Evolutionary conservation across 2,329 filamentous ascomycete genomes (phyloP).

Genomic region (Coniochaeta sp.): DNA sequence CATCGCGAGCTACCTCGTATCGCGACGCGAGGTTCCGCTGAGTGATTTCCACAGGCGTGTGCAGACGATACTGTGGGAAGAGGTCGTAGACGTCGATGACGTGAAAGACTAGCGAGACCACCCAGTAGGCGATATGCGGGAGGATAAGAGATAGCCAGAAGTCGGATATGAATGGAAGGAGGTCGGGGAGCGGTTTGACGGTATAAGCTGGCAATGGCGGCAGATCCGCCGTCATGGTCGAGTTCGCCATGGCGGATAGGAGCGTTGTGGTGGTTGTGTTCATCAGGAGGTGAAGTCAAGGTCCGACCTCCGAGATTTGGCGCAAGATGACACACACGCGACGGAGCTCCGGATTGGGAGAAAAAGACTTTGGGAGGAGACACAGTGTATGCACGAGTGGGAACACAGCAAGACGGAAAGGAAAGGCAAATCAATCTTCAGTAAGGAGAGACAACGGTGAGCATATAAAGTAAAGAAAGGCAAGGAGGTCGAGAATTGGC

Average conservation of each 20-base stretch:
- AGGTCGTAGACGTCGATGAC: conserved; percentile 76
- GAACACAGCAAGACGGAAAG: neutral
- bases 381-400: neutral
- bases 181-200: conserved; percentile 59
- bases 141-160: conserved; percentile 68
- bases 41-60: conserved; percentile 85
- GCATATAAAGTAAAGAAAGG: neutral
- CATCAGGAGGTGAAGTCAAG: neutral
- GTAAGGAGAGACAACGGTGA: neutral
- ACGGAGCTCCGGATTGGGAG: neutral
- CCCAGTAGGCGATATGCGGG: conserved; percentile 84
- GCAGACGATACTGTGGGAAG: conserved; percentile 85
- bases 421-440: neutral
- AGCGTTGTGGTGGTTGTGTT: neutral
- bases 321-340: neutral
- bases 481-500: neutral
- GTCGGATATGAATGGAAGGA: conserved; percentile 75
- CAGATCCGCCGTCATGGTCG: conserved; percentile 53
- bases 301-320: neutral
- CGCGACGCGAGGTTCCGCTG: conserved; percentile 82
- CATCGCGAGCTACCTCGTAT: conserved; percentile 82
- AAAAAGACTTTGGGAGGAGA: neutral
- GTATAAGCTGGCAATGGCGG: conserved; percentile 83
- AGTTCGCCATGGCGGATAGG: conserved; percentile 38
- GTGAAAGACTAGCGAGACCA: conserved; percentile 79